phyloP scores from a whole-genome alignment of 2,329 filamentous ascomycete species.

The Ophiobolus disseminans region DNA sequence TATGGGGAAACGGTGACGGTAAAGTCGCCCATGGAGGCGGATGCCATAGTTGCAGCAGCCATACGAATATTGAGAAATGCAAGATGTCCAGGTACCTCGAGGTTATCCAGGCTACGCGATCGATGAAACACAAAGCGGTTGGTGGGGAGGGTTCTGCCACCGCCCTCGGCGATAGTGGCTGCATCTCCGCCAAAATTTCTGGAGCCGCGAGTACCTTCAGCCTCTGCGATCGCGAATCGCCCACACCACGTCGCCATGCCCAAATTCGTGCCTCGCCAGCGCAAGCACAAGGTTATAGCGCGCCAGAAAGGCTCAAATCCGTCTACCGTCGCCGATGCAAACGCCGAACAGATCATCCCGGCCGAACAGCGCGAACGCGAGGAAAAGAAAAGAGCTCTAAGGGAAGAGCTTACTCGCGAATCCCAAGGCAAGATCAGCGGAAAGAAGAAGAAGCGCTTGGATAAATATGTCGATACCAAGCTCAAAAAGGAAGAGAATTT shows the following conservation, averaged over 20 bases:
- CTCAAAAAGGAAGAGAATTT: conserved; percentile 92
- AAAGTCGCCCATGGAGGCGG: conserved; percentile 21
- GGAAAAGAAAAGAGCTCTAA: conserved; percentile 59
- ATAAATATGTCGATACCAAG: conserved; percentile 85
- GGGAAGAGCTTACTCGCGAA: conserved; percentile 61
- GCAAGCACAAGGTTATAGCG: conserved; percentile 70
- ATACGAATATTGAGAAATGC: neutral
- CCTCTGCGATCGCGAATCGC: conserved; percentile 7
- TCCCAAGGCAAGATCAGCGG: conserved; percentile 64
- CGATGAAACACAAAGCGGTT: neutral
- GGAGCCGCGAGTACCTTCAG: conserved; percentile 13
- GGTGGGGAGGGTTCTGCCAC: conserved; percentile 26
- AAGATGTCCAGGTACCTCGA: neutral
- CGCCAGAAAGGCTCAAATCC: conserved; percentile 56
- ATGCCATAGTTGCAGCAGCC: neutral
- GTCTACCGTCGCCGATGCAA: conserved; percentile 58
- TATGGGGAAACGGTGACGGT: conserved; percentile 60
- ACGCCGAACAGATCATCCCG: conserved; percentile 58
- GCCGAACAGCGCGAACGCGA: conserved; percentile 61
- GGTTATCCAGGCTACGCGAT: neutral
- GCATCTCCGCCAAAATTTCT: conserved; percentile 47
- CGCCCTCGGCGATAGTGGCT: conserved; percentile 30
- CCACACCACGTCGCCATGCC: conserved; percentile 35
- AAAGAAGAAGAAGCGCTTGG: conserved; percentile 72
- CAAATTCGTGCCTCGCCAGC: conserved; percentile 60